Conservation (phyloP, 1,139 yeast species). For the Scheffersomyces cryptocercus region DNA sequence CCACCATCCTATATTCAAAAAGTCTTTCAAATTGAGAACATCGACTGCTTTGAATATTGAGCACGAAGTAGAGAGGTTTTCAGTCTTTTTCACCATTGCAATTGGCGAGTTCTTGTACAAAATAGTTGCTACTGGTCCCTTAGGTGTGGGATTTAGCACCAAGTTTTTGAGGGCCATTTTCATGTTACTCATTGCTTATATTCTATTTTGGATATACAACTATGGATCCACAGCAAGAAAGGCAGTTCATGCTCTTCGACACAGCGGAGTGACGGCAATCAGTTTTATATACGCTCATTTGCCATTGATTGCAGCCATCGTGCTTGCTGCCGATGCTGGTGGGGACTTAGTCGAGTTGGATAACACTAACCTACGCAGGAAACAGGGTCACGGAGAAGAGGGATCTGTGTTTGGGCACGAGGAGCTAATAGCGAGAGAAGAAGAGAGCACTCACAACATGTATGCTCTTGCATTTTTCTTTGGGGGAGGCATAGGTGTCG, state of each 20-base stretch:
- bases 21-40: slow-evolving; percentile 37
- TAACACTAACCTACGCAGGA: slow-evolving; percentile 9
- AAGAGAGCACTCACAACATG: slow-evolving; percentile 25
- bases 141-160: slow-evolving; percentile 48
- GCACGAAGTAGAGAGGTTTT: slow-evolving; percentile 64
- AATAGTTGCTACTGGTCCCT: slow-evolving; percentile 52
- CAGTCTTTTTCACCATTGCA: slow-evolving; percentile 63
- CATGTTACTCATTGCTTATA: slow-evolving; percentile 51
- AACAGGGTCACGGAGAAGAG: slow-evolving; percentile 1
- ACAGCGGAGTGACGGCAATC: slow-evolving; percentile 48
- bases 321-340: slow-evolving; percentile 64
- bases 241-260: slow-evolving; percentile 58
- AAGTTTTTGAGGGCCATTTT: slow-evolving; percentile 52
- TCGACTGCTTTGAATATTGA: slow-evolving; percentile 67
- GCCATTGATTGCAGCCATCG: slow-evolving; percentile 52
- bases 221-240: slow-evolving; percentile 52
- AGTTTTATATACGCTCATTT: slow-evolving; percentile 52
- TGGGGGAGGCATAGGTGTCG: slow-evolving; percentile 50
- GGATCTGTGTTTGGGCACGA: slow-evolving; percentile 4
- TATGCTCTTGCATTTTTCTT: slow-evolving; percentile 47
- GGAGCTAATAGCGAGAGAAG: slow-evolving; percentile 16
- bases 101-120: slow-evolving; percentile 65
- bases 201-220: slow-evolving; percentile 54
- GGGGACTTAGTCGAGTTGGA: slow-evolving; percentile 45
- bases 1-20: slow-evolving; percentile 53